phyloP scores from a whole-genome alignment of 2,329 filamentous ascomycete species.

The Penicillium sclerotiorum region DNA sequence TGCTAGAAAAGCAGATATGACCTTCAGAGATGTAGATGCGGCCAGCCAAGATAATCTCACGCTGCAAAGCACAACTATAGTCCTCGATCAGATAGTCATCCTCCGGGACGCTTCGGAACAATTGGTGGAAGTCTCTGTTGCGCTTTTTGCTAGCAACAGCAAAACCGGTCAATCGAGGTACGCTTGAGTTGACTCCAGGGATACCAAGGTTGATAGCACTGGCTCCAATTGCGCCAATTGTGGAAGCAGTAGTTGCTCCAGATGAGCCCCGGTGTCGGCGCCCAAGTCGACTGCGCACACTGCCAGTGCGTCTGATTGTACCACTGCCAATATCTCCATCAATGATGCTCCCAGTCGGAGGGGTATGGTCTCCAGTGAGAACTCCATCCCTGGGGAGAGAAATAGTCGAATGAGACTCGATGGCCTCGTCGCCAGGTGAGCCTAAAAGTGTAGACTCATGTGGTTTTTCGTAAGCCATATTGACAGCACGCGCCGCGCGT shows the following conservation, averaged over 20 bases:
- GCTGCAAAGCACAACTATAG: constrained; percentile 93
- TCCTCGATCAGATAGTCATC: constrained; percentile 98
- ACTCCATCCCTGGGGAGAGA: constrained; percentile 30
- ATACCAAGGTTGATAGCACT: constrained; percentile 70
- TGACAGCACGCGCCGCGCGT: constrained; percentile 62
- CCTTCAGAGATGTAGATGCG: constrained; percentile 95
- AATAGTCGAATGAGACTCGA: constrained; percentile 33
- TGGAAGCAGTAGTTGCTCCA: constrained; percentile 65
- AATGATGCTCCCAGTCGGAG: constrained; percentile 65
- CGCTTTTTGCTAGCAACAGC: constrained; percentile 94
- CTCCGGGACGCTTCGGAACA: constrained; percentile 96
- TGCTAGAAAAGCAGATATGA: constrained; percentile 97
- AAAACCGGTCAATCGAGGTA: constrained; percentile 86
- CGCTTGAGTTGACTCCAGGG: constrained; percentile 59
- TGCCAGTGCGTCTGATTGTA: constrained; percentile 64
- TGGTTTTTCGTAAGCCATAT: constrained; percentile 58
- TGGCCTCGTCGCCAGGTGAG: constrained; percentile 40
- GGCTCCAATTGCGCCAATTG: constrained; percentile 73
- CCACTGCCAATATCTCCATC: constrained; percentile 61
- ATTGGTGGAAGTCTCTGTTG: constrained; percentile 88
- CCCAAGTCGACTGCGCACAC: constrained; percentile 66
- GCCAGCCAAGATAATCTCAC: constrained; percentile 92
- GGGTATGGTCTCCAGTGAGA: constrained; percentile 62
- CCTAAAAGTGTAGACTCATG: constrained; percentile 43
- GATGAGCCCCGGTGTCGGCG: constrained; percentile 82